A percentile compares a stretch with the other conserved stretches of the same genome.
phyloP scores from a whole-genome alignment of 2,329 filamentous ascomycete species.

The Xylariaceae sp. region DNA sequence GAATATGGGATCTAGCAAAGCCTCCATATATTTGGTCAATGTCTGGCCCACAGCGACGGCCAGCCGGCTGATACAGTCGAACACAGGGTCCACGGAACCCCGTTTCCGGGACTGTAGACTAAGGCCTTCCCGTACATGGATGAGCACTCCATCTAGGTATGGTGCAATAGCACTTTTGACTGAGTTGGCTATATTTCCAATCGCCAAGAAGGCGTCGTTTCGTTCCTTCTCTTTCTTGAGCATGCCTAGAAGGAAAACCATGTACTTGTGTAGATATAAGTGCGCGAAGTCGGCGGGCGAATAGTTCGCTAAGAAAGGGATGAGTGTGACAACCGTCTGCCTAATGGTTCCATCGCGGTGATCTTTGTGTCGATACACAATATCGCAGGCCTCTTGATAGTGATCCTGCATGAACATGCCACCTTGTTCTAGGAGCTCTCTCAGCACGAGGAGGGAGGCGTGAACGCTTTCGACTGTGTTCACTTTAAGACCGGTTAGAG shows the following conservation, averaged over 20 bases:
- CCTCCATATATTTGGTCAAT: slow-evolving; percentile 96
- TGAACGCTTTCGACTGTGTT: slow-evolving; percentile 84
- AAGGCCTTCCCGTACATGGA: slow-evolving; percentile 87
- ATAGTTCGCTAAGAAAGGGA: slow-evolving; percentile 89
- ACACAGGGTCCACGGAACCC: slow-evolving; percentile 70
- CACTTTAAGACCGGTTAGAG: slow-evolving; percentile 70
- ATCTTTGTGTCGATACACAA: slow-evolving; percentile 87
- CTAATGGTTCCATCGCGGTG: slow-evolving; percentile 83
- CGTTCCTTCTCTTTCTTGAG: slow-evolving; percentile 92
- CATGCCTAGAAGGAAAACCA: slow-evolving; percentile 91
- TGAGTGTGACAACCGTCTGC: slow-evolving; percentile 82
- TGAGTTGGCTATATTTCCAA: slow-evolving; percentile 92
- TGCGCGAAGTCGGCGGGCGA: slow-evolving; percentile 84
- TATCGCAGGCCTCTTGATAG: slow-evolving; percentile 88
- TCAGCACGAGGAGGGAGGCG: slow-evolving; percentile 87
- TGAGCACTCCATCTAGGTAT: slow-evolving; percentile 88
- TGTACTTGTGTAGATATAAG: slow-evolving; percentile 87
- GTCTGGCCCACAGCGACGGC: slow-evolving; percentile 94
- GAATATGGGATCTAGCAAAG: slow-evolving; percentile 91
- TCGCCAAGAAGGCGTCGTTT: slow-evolving; percentile 90
- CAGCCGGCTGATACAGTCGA: slow-evolving; percentile 95
- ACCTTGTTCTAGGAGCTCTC: slow-evolving; percentile 87
- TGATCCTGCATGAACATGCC: slow-evolving; percentile 99
- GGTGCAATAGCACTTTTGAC: slow-evolving; percentile 93
- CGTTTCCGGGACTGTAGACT: slow-evolving; percentile 68